Evolutionary conservation across 2,329 filamentous ascomycete species (phyloP).

Genomic region (Didymella glomerata): DNA sequence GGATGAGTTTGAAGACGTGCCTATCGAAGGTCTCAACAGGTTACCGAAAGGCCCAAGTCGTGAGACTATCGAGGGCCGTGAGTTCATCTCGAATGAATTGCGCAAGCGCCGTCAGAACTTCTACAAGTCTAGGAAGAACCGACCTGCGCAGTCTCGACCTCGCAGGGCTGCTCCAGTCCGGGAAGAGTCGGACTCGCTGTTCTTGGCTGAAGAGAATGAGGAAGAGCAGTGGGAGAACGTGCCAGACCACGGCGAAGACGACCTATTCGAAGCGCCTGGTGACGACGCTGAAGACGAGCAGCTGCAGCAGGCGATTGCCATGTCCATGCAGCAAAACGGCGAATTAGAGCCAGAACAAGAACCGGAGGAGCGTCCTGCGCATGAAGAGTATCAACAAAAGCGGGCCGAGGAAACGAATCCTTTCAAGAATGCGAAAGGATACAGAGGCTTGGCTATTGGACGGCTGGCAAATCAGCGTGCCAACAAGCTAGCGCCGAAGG

Average conservation of each 20-base stretch:
- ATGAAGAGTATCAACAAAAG: conserved; percentile 57
- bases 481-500: conserved; percentile 58
- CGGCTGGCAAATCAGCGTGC: conserved; percentile 78
- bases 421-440: conserved; percentile 53
- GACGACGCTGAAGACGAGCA: conserved; percentile 74
- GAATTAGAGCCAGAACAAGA: conserved; percentile 63
- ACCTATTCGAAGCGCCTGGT: conserved; percentile 63
- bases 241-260: conserved; percentile 59
- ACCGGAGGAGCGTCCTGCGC: conserved; percentile 53
- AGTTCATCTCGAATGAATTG: conserved; percentile 49
- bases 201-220: conserved; percentile 59
- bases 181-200: conserved; percentile 62
- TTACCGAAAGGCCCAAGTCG: conserved; percentile 67
- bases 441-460: conserved; percentile 67
- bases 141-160: conserved; percentile 25
- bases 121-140: conserved; percentile 55
- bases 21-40: conserved; percentile 87
- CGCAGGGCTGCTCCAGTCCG: conserved; percentile 32
- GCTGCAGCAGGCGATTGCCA: conserved; percentile 79
- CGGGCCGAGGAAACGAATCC: conserved; percentile 55
- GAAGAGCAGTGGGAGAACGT: conserved; percentile 54
- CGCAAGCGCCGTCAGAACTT: conserved; percentile 58
- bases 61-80: conserved; percentile 44
- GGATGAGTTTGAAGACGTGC: conserved; percentile 89
- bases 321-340: conserved; percentile 74